These are phyloP conservation scores for Lagenaria siceraria DNA, from an alignment of 306 rosid species.

Conservation along the genomic window DNA sequence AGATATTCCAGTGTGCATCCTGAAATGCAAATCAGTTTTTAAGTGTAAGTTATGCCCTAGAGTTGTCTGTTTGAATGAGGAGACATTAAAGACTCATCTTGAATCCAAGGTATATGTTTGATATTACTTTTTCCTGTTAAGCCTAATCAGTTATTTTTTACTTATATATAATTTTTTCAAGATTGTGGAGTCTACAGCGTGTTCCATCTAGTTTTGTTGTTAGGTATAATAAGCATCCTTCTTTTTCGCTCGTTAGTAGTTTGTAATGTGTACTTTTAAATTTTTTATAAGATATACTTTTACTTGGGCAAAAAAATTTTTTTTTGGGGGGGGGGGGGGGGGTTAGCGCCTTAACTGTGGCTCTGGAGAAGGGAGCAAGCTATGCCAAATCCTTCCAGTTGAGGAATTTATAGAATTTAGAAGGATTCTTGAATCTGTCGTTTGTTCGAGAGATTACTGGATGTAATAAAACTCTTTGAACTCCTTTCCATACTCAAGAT, in stretches of 20 bases:
- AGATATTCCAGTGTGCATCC: conserved; percentile 29
- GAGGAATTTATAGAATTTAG: background rate
- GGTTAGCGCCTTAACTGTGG: background rate
- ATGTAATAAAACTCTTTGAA: too few species aligned
- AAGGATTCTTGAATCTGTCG: background rate
- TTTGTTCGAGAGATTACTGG: too few species aligned
- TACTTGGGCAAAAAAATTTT: too few species aligned
- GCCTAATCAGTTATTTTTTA: background rate
- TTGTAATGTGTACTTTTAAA: background rate
- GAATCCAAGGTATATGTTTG: conserved; percentile 48
- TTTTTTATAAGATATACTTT: background rate
- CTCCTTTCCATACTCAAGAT: too few species aligned
- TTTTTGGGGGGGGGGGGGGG: background rate
- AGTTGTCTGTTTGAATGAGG: conserved; percentile 71
- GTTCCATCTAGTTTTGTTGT: background rate
- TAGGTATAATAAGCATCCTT: background rate
- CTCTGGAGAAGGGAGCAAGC: background rate
- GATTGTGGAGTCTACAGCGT: background rate
- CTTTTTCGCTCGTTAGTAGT: background rate
- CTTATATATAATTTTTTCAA: background rate
- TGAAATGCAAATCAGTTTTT: conserved; percentile 64
- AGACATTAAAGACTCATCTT: conserved; percentile 62
- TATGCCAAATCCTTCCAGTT: background rate
- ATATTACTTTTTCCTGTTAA: background rate
- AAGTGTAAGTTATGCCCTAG: conserved; percentile 90